Percentiles rank a stretch among this genome's conserved stretches.
phyloP scores from a whole-genome alignment of 495 filamentous ascomycete species.

The Aspergillus ostianus region DNA sequence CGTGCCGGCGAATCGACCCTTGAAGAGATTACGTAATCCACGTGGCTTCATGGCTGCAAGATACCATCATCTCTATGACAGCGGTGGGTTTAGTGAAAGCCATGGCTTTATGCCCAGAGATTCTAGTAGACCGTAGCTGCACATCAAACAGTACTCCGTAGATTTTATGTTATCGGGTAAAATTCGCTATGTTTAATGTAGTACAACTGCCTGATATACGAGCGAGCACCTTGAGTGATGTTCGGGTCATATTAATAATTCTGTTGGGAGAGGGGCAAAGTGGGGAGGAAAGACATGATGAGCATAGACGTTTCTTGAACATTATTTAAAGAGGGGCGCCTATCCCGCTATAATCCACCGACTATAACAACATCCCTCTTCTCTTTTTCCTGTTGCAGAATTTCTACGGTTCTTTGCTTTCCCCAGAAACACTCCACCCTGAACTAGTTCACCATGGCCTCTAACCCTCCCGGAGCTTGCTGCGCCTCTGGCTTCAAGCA shows the following conservation, averaged over 20 bases:
- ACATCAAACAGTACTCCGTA: not conserved
- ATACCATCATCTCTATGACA: not conserved
- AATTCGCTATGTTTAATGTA: not conserved
- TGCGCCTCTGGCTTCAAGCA: slow-evolving; percentile 56
- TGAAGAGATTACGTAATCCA: not conserved
- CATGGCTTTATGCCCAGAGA: not conserved
- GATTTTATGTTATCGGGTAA: not conserved
- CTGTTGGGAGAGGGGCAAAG: slow-evolving; percentile 1
- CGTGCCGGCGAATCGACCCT: not conserved
- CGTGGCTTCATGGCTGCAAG: not conserved
- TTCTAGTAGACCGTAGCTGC: not conserved
- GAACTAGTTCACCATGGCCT: slow-evolving; percentile 53
- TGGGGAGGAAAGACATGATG: not conserved
- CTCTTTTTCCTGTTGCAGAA: not conserved
- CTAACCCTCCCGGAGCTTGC: slow-evolving; percentile 55
- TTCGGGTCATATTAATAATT: slow-evolving; percentile 2
- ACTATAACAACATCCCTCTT: not conserved
- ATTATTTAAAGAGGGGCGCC: not conserved
- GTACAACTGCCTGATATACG: not conserved
- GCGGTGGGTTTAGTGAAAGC: too few species aligned
- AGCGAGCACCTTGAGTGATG: not conserved
- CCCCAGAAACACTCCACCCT: not conserved
- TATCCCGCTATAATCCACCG: not conserved
- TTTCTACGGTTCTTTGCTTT: not conserved
- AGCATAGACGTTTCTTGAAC: not conserved